Evolutionary conservation across 352 stramenopile species (phyloP).

Genomic region (Globisporangium ultimum): DNA sequence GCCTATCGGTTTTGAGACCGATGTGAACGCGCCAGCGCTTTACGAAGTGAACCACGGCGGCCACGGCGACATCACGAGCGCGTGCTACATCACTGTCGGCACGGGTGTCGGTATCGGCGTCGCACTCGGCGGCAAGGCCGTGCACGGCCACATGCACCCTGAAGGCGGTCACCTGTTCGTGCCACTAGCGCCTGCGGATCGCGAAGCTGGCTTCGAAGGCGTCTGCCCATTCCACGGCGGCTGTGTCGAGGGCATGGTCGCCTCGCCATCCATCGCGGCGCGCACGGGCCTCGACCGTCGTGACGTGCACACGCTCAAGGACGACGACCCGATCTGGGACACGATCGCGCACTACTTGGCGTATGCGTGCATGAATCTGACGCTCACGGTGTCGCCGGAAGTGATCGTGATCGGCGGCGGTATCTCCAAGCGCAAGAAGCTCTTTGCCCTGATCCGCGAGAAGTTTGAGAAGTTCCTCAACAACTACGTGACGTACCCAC

Average conservation of each 20-base stretch:
- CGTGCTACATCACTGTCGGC: slow-evolving; percentile 95
- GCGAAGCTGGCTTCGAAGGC: slow-evolving; percentile 70
- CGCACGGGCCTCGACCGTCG: slow-evolving; percentile 75
- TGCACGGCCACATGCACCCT: slow-evolving; percentile 96
- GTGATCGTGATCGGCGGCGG: slow-evolving; percentile 96
- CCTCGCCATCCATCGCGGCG: slow-evolving; percentile 86
- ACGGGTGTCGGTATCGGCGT: slow-evolving; percentile 96
- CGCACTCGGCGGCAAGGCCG: slow-evolving; percentile 85
- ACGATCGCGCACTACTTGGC: slow-evolving; percentile 94
- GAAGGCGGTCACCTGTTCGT: slow-evolving; percentile 88
- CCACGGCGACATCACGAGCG: slow-evolving; percentile 71
- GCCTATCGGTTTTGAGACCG: slow-evolving; percentile 93
- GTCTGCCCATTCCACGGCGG: slow-evolving; percentile 88
- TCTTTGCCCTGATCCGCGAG: slow-evolving; percentile 81
- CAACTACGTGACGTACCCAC: slow-evolving; percentile 75
- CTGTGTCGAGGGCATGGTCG: slow-evolving; percentile 93
- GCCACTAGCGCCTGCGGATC: slow-evolving; percentile 68
- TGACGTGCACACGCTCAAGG: slow-evolving; percentile 66
- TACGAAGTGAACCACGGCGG: slow-evolving; percentile 90
- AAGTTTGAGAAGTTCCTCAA: slow-evolving; percentile 81
- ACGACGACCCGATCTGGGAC: slow-evolving; percentile 91
- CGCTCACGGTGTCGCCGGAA: slow-evolving; percentile 91
- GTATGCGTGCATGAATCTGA: slow-evolving; percentile 92
- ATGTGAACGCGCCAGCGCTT: slow-evolving; percentile 96
- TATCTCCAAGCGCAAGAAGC: slow-evolving; percentile 88